These are phyloP conservation scores for Castanea crenata DNA, from an alignment of 306 rosid species.

Conservation along the genomic window DNA sequence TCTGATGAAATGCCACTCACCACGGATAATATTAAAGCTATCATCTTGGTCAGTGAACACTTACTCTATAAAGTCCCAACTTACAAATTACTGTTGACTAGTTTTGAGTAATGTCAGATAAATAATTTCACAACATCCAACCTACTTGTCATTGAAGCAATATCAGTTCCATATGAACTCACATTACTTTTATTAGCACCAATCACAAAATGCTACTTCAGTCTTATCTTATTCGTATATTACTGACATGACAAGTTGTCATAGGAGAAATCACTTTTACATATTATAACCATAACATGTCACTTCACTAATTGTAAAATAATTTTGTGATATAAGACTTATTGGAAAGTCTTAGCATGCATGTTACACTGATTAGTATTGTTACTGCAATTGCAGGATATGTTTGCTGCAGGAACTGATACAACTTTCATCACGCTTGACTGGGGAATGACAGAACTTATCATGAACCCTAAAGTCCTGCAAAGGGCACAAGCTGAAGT, in stretches of 20 bases:
- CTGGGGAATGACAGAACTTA: constrained; percentile 70
- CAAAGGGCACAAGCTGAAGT: constrained; percentile 65
- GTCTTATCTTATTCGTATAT: too few species aligned
- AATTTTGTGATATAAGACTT: not conserved
- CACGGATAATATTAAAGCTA: constrained; percentile 64
- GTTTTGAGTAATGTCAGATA: too few species aligned
- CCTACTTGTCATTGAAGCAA: too few species aligned
- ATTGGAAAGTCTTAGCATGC: not conserved
- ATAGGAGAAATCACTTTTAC: too few species aligned
- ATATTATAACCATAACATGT: too few species aligned
- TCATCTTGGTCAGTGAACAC: constrained; percentile 48
- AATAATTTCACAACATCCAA: too few species aligned
- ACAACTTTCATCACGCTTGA: constrained; percentile 62
- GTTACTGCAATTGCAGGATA: constrained; percentile 41
- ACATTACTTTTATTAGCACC: too few species aligned
- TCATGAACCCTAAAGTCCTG: constrained; percentile 47
- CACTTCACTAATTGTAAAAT: too few species aligned
- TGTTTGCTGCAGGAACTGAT: constrained; percentile 83
- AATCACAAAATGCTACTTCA: too few species aligned
- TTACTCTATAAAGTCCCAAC: not conserved
- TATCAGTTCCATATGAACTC: too few species aligned
- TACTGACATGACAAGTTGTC: too few species aligned
- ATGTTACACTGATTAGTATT: not conserved
- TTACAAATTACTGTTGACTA: too few species aligned
- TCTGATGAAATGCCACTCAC: constrained; percentile 45